A percentile compares a stretch with the other conserved stretches of the same genome.
These are phyloP conservation scores for Hypomyces perniciosus DNA, from an alignment of 2,329 filamentous ascomycete genomes.

Conservation along the genomic window DNA sequence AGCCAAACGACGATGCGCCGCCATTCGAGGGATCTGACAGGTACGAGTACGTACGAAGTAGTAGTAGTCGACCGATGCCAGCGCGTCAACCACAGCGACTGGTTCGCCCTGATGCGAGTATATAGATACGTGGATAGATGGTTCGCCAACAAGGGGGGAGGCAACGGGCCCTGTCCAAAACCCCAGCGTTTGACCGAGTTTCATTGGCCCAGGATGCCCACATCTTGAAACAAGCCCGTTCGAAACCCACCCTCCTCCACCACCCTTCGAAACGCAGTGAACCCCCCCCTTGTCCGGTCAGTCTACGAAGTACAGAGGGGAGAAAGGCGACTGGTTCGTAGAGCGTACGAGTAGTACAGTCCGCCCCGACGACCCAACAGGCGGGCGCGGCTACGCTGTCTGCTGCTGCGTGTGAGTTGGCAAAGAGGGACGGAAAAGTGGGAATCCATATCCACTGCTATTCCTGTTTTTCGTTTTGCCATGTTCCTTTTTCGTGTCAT, in stretches of 20 bases:
- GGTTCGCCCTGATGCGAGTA: not conserved
- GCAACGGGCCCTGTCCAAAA: not conserved
- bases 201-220: constrained; percentile 8
- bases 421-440: not conserved
- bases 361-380: constrained; percentile 1
- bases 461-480: not conserved
- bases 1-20: not conserved
- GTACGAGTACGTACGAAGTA: not conserved
- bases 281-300: not conserved
- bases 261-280: not conserved
- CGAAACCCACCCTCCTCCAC: constrained; percentile 3
- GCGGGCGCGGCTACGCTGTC: not conserved
- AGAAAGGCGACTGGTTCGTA: too few relatives aligned
- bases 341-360: too few relatives aligned
- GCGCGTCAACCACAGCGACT: not conserved
- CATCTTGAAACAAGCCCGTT: constrained; percentile 11
- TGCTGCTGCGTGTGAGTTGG: not conserved
- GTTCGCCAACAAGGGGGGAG: not conserved
- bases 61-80: not conserved
- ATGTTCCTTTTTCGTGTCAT: not conserved
- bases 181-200: not conserved
- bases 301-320: too few relatives aligned
- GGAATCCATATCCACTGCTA: not conserved
- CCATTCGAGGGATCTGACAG: not conserved
- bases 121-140: not conserved